These are phyloP conservation scores for Sequoiadendron giganteum DNA, from an alignment of 75 land plant species.

Conservation along the genomic window DNA sequence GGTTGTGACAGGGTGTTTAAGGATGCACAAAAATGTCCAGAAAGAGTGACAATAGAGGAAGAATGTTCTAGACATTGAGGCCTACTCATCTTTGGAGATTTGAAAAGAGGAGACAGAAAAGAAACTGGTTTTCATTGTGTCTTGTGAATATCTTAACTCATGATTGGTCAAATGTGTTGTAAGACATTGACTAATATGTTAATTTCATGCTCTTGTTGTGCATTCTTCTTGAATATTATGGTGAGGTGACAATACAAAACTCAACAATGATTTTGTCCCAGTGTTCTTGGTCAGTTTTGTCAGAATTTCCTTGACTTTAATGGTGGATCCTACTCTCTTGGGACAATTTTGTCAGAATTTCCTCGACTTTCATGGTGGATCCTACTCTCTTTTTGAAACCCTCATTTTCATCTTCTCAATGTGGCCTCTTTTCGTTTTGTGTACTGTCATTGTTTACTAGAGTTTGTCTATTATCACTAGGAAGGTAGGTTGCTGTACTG, in stretches of 20 bases:
- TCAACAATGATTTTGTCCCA: neutral
- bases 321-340: neutral
- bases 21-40: neutral
- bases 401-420: neutral
- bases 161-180: neutral
- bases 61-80: neutral
- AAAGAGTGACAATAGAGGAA: neutral
- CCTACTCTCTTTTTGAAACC: too few relatives aligned
- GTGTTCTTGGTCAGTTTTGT: neutral
- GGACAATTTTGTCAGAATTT: too few relatives aligned
- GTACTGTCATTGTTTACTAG: too few relatives aligned
- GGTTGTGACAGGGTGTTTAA: too few relatives aligned
- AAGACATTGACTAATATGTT: too few relatives aligned
- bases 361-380: too few relatives aligned
- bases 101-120: neutral
- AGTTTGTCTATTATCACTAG: too few relatives aligned
- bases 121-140: neutral
- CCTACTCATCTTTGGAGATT: neutral
- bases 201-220: too few relatives aligned
- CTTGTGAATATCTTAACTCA: neutral
- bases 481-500: too few relatives aligned
- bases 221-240: neutral
- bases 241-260: too few relatives aligned
- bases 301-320: neutral
- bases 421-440: neutral